Conservation (phyloP, 176 grass and related monocot species). For the Chrysopogon serrulatus region DNA sequence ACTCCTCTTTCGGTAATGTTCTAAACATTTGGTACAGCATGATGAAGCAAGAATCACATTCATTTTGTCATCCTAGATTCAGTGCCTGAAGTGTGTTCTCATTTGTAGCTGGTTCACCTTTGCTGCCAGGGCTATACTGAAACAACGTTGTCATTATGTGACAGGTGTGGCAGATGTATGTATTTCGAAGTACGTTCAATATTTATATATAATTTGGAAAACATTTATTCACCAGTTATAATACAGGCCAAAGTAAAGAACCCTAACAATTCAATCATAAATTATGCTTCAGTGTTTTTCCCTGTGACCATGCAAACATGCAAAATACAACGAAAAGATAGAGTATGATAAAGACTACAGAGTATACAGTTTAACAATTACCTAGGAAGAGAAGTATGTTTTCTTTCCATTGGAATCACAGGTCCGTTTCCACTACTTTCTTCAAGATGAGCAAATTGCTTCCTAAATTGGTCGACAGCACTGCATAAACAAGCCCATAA, state of each 20-base stretch:
- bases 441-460: conserved; percentile 95
- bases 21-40: background rate
- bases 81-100: background rate
- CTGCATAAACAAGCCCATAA: conserved; percentile 42
- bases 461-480: conserved; percentile 92
- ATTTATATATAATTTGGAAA: background rate
- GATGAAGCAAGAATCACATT: background rate
- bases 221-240: background rate
- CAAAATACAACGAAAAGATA: background rate
- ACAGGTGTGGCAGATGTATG: background rate
- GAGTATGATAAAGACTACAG: conserved; percentile 13
- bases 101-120: background rate
- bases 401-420: conserved; percentile 74
- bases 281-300: background rate
- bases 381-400: conserved; percentile 96
- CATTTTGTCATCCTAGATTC: conserved; percentile 8
- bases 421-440: conserved; percentile 71
- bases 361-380: conserved; percentile 30
- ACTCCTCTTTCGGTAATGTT: background rate
- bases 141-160: background rate
- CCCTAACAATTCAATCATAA: background rate
- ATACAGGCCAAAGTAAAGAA: background rate
- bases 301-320: background rate
- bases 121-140: background rate
- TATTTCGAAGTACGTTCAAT: background rate